Conservation (phyloP, 2,329 filamentous ascomycete genomes). For the Colletotrichum sp. region DNA sequence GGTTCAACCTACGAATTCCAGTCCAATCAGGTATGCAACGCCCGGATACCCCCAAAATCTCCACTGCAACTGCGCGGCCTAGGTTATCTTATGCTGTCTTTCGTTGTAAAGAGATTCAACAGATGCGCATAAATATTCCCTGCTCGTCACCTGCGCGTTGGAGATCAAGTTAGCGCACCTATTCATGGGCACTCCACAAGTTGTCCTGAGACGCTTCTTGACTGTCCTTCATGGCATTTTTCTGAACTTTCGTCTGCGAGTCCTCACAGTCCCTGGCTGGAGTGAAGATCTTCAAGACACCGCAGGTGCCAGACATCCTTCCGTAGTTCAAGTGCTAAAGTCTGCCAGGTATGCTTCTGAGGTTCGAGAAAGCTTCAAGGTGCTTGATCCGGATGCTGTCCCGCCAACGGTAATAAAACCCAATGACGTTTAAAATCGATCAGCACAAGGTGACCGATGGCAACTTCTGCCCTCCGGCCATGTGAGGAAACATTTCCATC, state of each 20-base stretch:
- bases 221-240: neutral
- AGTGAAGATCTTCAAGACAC: neutral
- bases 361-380: neutral
- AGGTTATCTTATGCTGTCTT: too few relatives aligned
- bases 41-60: too few relatives aligned
- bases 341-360: fast-evolving
- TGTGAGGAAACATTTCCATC: neutral
- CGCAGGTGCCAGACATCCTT: neutral
- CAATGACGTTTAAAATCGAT: neutral
- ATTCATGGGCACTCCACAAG: neutral
- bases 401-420: neutral
- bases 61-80: too few relatives aligned
- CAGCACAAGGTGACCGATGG: neutral
- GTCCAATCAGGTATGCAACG: too few relatives aligned
- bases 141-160: too few relatives aligned
- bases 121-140: too few relatives aligned
- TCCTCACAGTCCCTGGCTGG: neutral
- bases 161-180: too few relatives aligned
- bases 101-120: too few relatives aligned
- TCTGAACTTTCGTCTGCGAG: neutral
- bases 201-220: neutral
- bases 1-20: too few relatives aligned
- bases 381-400: neutral
- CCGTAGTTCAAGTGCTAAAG: fast-evolving
- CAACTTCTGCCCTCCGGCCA: neutral